Evolutionary conservation across 768 basidiomycete genomes (phyloP).

Genomic region (Kwoniella pini): DNA sequence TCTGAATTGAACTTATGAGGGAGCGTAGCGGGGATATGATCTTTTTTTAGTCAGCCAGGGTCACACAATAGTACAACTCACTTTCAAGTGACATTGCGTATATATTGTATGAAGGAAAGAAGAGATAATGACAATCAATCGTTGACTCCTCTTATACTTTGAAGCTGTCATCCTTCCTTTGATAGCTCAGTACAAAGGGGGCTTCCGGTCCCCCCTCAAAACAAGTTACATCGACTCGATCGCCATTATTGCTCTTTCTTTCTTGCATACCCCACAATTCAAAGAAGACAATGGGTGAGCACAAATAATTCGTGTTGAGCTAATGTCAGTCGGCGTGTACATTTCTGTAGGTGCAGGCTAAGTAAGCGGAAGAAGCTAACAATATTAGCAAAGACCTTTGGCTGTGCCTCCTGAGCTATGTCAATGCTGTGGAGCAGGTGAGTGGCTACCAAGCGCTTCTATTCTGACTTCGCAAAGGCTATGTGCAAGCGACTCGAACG

Average conservation of each 20-base stretch:
- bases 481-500: constrained; percentile 10
- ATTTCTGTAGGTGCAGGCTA: constrained; percentile 20
- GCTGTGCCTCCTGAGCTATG: constrained; percentile 16
- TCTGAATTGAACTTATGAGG: constrained; percentile 34
- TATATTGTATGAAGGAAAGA: too few relatives aligned
- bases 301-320: neutral
- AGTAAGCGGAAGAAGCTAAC: neutral
- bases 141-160: neutral
- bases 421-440: constrained; percentile 17
- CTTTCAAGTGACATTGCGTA: neutral
- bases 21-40: constrained; percentile 24
- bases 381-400: constrained; percentile 2
- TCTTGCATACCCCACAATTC: neutral
- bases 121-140: neutral
- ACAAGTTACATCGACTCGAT: neutral
- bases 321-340: constrained; percentile 29
- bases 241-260: neutral
- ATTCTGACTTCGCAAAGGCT: constrained; percentile 1
- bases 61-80: neutral
- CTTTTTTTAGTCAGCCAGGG: constrained; percentile 7
- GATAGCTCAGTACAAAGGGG: constrained; percentile 12
- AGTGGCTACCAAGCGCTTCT: too few relatives aligned
- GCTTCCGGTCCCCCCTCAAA: neutral
- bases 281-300: constrained; percentile 15
- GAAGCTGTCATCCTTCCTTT: constrained; percentile 11